Conservation (phyloP, 208 protist genomes). For the Angomonas desouzai region DNA sequence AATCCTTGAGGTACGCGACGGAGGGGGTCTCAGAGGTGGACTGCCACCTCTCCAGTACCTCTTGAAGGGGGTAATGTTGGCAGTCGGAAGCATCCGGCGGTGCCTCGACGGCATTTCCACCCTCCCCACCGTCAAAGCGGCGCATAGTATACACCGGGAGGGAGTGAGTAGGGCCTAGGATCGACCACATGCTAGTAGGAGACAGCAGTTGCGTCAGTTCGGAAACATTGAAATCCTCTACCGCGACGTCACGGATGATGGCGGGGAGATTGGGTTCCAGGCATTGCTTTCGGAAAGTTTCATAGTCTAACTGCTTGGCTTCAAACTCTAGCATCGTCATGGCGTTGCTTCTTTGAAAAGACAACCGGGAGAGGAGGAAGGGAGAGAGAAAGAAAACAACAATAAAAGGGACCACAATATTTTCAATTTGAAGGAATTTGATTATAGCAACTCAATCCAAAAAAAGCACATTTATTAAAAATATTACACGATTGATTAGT, state of each 20-base stretch:
- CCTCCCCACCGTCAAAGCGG: not conserved
- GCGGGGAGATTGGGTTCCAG: constrained; percentile 65
- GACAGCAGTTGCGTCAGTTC: constrained; percentile 19
- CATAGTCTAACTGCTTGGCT: constrained; percentile 50
- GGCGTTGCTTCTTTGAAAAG: too few relatives aligned
- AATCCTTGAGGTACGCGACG: constrained; percentile 61
- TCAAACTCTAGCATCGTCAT: constrained; percentile 58
- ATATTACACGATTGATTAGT: too few relatives aligned
- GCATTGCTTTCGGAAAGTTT: constrained; percentile 49
- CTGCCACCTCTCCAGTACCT: not conserved
- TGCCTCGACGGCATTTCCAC: too few relatives aligned
- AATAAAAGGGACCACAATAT: not conserved
- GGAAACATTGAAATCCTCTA: constrained; percentile 23
- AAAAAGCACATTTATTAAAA: too few relatives aligned
- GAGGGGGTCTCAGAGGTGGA: not conserved
- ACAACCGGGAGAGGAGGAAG: constrained; percentile 6
- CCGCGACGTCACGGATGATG: constrained; percentile 47
- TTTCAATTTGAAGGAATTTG: too few relatives aligned
- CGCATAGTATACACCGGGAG: constrained; percentile 41
- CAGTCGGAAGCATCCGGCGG: constrained; percentile 1
- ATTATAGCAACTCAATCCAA: too few relatives aligned
- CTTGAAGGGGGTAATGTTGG: not conserved
- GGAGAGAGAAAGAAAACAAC: constrained; percentile 10
- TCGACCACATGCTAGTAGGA: constrained; percentile 21
- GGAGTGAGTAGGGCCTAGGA: constrained; percentile 25